Evolutionary conservation across 2,329 filamentous ascomycete genomes (phyloP), one percentile per base, ranked within the genome.

Genomic region (Pseudogymnoascus sp.): DNA sequence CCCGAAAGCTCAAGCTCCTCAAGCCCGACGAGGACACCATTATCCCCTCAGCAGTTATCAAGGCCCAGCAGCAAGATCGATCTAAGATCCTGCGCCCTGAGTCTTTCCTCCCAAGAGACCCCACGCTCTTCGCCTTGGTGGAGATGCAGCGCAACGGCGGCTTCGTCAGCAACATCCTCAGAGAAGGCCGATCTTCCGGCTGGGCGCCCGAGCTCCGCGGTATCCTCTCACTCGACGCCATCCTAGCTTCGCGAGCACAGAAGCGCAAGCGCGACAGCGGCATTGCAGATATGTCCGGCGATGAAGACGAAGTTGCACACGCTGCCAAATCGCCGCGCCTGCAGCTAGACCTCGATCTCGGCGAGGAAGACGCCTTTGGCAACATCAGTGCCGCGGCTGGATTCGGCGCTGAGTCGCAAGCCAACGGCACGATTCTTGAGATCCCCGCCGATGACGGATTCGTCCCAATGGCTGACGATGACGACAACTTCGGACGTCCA

Each of bases 181-280:
- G 90, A 61, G 91, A 93, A 66, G 90, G 87, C 38, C 86, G 90
- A 67, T 87, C 87, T 69, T 82, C 85, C 68, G 85, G 85, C 44
- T 97, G 92, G 93, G 93, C 93, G 3, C 93, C 93, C 0, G 95
- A 99, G 76, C 82, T 99, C 19, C 88, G 91, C 65, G 91, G 89
- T n/a, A 86, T 99, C 70, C 80, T 97, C n/a, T 96, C 92, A 1
- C 80, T 97, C 44, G 91, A 96, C 67, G 83, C 90, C 13, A 83
- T 96, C 14, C 87, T 87, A 65, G 86, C 86, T 64, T 83, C 87
- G 44, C 88, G 86, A 64, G 91, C 96, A 65, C 82, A 93, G 63
- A 99, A 97, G 83, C 86, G 95, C 64, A 99, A 99, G 82, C 87
- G 95, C 29, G 92, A 96, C 71, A 92, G 88, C 70, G 92, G 90